Evolutionary conservation across 805 yeast genomes (phyloP).

Genomic region (Ogataea haglerorum): DNA sequence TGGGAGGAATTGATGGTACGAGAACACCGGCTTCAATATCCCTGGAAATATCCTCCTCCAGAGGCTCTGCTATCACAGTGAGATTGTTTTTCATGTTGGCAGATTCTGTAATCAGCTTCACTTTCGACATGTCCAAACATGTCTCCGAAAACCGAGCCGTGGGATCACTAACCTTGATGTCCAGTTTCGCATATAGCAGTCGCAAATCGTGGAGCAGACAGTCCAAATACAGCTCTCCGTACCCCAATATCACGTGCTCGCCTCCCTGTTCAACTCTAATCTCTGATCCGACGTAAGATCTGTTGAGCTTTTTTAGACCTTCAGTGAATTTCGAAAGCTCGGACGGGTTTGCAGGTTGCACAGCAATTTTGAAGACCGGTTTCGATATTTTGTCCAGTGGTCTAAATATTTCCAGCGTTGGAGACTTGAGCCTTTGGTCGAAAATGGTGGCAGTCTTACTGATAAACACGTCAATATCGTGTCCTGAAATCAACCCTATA

Average conservation of each 20-base stretch:
- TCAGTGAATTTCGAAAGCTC: slow-evolving; percentile 71
- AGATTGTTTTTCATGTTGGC: slow-evolving; percentile 52
- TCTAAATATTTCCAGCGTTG: slow-evolving; percentile 34
- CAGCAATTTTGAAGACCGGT: slow-evolving; percentile 74
- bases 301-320: slow-evolving; percentile 62
- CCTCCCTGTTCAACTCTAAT: slow-evolving; percentile 86
- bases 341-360: slow-evolving; percentile 77
- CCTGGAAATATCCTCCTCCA: slow-evolving; percentile 48
- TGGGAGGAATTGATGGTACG: slow-evolving; percentile 33
- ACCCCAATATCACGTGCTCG: slow-evolving; percentile 73
- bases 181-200: slow-evolving; percentile 55
- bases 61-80: slow-evolving; percentile 74
- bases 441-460: slow-evolving; percentile 61
- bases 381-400: slow-evolving; percentile 43
- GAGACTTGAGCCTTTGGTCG: slow-evolving; percentile 24
- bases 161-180: slow-evolving; percentile 82
- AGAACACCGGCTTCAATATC: slow-evolving; percentile 53
- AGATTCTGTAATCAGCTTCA: slow-evolving; percentile 61
- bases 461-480: slow-evolving; percentile 46
- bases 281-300: slow-evolving; percentile 61
- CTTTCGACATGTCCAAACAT: slow-evolving; percentile 58
- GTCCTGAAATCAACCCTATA: slow-evolving; percentile 65
- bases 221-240: slow-evolving; percentile 88
- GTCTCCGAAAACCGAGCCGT: slow-evolving; percentile 79
- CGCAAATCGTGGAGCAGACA: slow-evolving; percentile 77